Evolutionary conservation across 805 yeast species (phyloP).

Genomic region (Candida nitratophila): DNA sequence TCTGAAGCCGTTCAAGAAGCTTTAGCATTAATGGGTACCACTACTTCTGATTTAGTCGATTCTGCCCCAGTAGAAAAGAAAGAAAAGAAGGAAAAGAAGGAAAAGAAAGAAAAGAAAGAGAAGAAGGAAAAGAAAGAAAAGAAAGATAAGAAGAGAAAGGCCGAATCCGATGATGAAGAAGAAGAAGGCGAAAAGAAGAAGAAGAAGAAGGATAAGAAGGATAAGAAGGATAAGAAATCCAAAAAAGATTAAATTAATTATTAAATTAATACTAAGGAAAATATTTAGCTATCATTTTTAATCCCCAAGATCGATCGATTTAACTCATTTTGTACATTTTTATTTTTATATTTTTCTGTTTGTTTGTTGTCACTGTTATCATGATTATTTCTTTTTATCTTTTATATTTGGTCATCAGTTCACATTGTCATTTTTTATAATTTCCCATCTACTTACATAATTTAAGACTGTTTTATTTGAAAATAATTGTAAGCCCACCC

Average conservation of each 20-base stretch:
- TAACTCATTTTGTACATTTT: no score
- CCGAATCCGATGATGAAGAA: constrained; percentile 46
- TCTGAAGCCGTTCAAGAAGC: constrained; percentile 92
- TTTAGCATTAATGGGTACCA: constrained; percentile 50
- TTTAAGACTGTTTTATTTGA: no score
- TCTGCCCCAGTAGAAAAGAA: constrained; percentile 32
- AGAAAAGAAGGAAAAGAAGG: constrained; percentile 38
- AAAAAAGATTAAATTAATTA: constrained; percentile 11
- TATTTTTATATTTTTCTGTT: no score
- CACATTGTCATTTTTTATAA: no score
- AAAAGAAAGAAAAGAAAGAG: constrained; percentile 41
- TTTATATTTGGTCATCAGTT: no score
- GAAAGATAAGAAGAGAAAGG: constrained; percentile 43
- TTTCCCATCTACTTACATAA: no score
- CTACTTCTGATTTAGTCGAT: constrained; percentile 22
- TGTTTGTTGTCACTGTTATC: no score
- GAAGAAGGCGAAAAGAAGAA: constrained; percentile 28
- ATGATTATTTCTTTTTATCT: no score
- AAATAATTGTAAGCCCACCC: no score
- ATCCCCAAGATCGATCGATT: no score
- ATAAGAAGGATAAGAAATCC: constrained; percentile 30
- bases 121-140: constrained; percentile 46
- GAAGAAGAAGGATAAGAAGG: constrained; percentile 27
- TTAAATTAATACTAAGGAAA: no score
- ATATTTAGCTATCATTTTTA: no score